Percentiles rank a stretch among this genome's conserved stretches.
Evolutionary conservation across 805 yeast genomes (phyloP).

Genomic region (Nakazawaea ishiwadae): DNA sequence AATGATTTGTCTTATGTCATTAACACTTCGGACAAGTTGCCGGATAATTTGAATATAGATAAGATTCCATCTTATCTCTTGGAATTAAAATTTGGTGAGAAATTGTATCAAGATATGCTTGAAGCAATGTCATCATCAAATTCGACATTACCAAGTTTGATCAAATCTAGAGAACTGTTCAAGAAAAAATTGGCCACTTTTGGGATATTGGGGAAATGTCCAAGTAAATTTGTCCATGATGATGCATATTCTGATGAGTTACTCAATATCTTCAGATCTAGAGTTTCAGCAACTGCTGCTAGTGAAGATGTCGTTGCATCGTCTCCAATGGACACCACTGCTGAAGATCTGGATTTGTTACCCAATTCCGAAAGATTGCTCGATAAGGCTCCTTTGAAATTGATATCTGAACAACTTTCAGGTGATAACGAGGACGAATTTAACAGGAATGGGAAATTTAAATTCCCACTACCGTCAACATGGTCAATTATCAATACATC

Average conservation of each 20-base stretch:
- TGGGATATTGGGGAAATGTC: slow-evolving; percentile 14
- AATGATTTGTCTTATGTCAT: background rate
- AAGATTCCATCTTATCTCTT: slow-evolving; percentile 21
- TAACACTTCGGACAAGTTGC: background rate
- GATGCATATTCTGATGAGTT: slow-evolving; percentile 14
- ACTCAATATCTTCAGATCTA: slow-evolving; percentile 9
- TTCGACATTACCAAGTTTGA: slow-evolving; percentile 8
- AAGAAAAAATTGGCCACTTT: slow-evolving; percentile 10
- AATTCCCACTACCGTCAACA: slow-evolving; percentile 21
- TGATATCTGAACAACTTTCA: slow-evolving; percentile 4
- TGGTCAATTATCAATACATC: slow-evolving; percentile 21
- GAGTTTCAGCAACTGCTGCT: background rate
- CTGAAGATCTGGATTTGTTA: slow-evolving; percentile 1
- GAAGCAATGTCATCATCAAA: slow-evolving; percentile 13
- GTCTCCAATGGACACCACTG: no score
- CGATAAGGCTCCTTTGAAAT: slow-evolving; percentile 1
- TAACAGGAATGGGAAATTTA: background rate
- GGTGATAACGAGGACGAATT: slow-evolving; percentile 12
- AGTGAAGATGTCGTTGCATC: slow-evolving; percentile 2
- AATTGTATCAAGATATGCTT: slow-evolving; percentile 13
- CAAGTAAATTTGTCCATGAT: slow-evolving; percentile 8
- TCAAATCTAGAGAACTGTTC: slow-evolving; percentile 7
- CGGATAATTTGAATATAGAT: background rate
- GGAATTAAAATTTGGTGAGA: slow-evolving; percentile 18
- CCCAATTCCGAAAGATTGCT: slow-evolving; percentile 4